Evolutionary conservation across 1,284 basidiomycete genomes (phyloP).

Genomic region (Golubevia pallescens): DNA sequence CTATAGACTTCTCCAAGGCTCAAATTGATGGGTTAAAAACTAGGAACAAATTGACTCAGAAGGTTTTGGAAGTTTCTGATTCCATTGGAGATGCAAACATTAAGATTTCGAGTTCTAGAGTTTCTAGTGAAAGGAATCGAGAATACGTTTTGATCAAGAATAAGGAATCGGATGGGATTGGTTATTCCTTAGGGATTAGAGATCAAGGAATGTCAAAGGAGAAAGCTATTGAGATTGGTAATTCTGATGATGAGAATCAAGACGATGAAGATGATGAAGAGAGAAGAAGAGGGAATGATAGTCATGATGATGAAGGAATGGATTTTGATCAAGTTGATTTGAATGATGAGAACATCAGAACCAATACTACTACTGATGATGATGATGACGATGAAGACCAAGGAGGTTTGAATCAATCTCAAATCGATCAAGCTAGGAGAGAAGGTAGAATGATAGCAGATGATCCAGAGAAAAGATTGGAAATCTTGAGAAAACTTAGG

Average conservation of each 20-base stretch:
- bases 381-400: slow-evolving; percentile 24
- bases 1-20: slow-evolving; percentile 94
- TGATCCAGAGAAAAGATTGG: background rate
- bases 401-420: background rate
- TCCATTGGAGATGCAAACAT: slow-evolving; percentile 83
- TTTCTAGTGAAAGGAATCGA: slow-evolving; percentile 90
- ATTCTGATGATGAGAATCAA: slow-evolving; percentile 65
- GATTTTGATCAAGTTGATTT: too few relatives aligned
- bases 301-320: background rate
- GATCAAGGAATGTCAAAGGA: slow-evolving; percentile 75
- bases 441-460: background rate
- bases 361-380: slow-evolving; percentile 36
- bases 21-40: slow-evolving; percentile 76
- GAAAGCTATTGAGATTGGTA: slow-evolving; percentile 86
- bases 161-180: slow-evolving; percentile 75
- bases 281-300: slow-evolving; percentile 9
- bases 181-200: slow-evolving; percentile 89
- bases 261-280: slow-evolving; percentile 18
- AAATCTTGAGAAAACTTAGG: background rate
- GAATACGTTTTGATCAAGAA: slow-evolving; percentile 94
- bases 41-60: slow-evolving; percentile 89
- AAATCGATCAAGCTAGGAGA: background rate
- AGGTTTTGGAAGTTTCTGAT: slow-evolving; percentile 90
- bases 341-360: background rate
- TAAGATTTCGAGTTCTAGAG: slow-evolving; percentile 80